phyloP scores from a whole-genome alignment of 2,329 filamentous ascomycete species.

The Aphanocladium album region DNA sequence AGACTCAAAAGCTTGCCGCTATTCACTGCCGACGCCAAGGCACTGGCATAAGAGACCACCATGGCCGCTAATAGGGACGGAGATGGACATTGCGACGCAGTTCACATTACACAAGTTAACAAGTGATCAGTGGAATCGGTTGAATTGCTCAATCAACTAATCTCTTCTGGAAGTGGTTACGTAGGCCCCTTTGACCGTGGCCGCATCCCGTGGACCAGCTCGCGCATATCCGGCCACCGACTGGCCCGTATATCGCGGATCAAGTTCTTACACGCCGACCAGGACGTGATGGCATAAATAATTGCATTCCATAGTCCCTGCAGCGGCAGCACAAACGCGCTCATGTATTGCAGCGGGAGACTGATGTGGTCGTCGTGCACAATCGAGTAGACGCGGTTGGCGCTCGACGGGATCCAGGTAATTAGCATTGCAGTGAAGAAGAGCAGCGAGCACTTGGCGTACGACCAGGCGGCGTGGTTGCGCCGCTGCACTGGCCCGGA shows the following conservation, averaged over 20 bases:
- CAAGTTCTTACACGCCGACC: constrained; percentile 53
- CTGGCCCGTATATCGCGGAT: constrained; percentile 30
- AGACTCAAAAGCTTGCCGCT: too few relatives aligned
- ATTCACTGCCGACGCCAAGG: too few relatives aligned
- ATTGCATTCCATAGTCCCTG: constrained; percentile 81
- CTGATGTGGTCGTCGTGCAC: constrained; percentile 48
- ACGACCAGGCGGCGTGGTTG: constrained; percentile 61
- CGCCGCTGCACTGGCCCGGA: constrained; percentile 42
- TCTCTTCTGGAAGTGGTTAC: too few relatives aligned
- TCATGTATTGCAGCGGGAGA: constrained; percentile 61
- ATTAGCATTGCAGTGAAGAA: constrained; percentile 68
- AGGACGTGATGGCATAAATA: constrained; percentile 69
- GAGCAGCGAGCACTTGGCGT: constrained; percentile 63
- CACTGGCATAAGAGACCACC: too few relatives aligned
- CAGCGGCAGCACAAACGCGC: constrained; percentile 69
- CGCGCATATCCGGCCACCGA: constrained; percentile 27
- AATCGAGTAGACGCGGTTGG: constrained; percentile 70
- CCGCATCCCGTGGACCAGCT: constrained; percentile 25
- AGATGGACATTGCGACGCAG: too few relatives aligned
- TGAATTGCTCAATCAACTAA: too few relatives aligned
- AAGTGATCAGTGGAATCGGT: too few relatives aligned
- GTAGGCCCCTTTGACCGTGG: background rate
- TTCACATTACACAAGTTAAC: too few relatives aligned
- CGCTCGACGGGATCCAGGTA: constrained; percentile 72
- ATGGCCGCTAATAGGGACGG: too few relatives aligned